phyloP scores from a whole-genome alignment of 1,284 basidiomycete genomes.

The Bondarzewia mesenterica region DNA sequence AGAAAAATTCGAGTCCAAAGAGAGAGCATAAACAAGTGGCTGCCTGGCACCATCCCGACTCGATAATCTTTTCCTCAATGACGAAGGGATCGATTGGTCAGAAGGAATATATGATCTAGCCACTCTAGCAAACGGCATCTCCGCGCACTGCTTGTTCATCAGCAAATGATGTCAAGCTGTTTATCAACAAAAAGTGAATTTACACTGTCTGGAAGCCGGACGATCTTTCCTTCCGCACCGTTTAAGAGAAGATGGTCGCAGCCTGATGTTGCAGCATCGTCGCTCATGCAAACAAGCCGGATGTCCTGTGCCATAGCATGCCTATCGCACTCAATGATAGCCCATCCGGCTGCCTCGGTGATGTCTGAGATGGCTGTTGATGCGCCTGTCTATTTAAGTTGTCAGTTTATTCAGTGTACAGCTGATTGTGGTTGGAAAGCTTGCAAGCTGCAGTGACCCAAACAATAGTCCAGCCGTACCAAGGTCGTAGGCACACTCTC shows the following conservation, averaged over 20 bases:
- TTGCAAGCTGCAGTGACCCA: conserved; percentile 27
- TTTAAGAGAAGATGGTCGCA: conserved; percentile 38
- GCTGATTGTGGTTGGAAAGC: conserved; percentile 7
- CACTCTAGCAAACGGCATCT: neutral
- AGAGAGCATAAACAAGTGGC: neutral
- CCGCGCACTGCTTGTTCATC: neutral
- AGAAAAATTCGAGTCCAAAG: neutral
- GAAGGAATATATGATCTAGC: neutral
- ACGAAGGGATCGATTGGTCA: neutral
- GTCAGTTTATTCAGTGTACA: neutral
- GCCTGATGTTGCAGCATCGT: conserved; percentile 15
- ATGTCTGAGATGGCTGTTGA: conserved; percentile 40
- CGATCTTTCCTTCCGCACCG: conserved; percentile 40
- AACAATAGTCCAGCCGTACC: neutral
- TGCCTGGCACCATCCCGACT: neutral
- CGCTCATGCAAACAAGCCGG: conserved; percentile 35
- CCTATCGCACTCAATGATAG: conserved; percentile 36
- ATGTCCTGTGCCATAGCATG: conserved; percentile 34
- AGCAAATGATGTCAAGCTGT: neutral
- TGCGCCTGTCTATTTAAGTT: conserved; percentile 30
- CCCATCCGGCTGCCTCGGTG: conserved; percentile 44
- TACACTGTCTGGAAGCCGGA: conserved; percentile 30
- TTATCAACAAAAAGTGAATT: neutral
- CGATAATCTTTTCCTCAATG: neutral
- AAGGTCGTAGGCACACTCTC: conserved; percentile 31